Conservation (phyloP, 371 early-diverging fungal species). For the Rhizopus stolonifer region DNA sequence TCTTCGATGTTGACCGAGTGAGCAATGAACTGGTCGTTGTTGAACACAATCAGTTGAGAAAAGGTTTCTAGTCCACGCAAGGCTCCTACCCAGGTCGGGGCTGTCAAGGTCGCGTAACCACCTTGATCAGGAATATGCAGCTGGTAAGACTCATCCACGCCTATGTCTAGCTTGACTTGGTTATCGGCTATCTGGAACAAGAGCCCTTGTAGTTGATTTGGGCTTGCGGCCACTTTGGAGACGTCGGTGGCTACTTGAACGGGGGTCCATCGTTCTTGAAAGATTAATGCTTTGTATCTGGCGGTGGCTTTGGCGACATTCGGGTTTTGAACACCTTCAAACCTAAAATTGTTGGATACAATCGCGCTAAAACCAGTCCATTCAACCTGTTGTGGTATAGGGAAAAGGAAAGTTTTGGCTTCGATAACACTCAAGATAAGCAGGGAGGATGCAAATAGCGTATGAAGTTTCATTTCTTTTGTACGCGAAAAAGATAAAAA, state of each 20-base stretch:
- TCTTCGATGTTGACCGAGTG: conserved; percentile 46
- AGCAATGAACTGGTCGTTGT: conserved; percentile 22
- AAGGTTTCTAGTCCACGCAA: conserved; percentile 55
- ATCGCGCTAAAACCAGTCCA: conserved; percentile 4
- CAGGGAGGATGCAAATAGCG: background rate
- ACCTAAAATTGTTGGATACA: conserved; percentile 4
- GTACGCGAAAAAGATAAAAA: no score
- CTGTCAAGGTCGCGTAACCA: conserved; percentile 42
- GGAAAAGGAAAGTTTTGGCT: conserved; percentile 16
- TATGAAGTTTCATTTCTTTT: background rate
- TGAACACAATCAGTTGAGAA: conserved; percentile 38
- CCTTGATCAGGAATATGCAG: conserved; percentile 38
- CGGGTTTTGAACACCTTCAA: conserved; percentile 18
- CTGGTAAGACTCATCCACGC: conserved; percentile 57
- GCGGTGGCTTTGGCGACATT: conserved; percentile 9
- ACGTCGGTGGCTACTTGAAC: conserved; percentile 14
- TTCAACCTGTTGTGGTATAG: conserved; percentile 14
- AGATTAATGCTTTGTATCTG: conserved; percentile 9
- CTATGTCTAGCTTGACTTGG: conserved; percentile 19
- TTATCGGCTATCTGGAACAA: conserved; percentile 4
- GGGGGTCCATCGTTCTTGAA: conserved; percentile 9
- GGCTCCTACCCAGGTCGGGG: conserved; percentile 59
- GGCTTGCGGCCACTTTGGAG: background rate
- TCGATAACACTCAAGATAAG: background rate
- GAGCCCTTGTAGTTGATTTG: background rate